phyloP scores from a whole-genome alignment of 1,284 basidiomycete species.

The Puccinia coronata region DNA sequence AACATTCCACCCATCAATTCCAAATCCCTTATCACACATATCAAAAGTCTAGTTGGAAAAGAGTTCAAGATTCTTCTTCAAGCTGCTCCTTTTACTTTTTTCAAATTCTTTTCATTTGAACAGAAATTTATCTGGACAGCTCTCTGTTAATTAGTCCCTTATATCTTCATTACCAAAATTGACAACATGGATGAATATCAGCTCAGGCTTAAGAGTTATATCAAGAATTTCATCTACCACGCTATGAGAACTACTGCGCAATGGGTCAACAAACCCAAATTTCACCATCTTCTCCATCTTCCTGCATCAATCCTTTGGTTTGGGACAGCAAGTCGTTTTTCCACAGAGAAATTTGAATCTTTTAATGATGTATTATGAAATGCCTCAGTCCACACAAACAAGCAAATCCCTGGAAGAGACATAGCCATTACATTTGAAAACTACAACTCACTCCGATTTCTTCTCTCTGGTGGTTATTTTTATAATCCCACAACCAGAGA shows the following conservation, averaged over 20 bases:
- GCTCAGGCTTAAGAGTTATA: too few species aligned
- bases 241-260: constrained; percentile 55
- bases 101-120: not conserved
- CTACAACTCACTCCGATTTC: too few species aligned
- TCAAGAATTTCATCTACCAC: constrained; percentile 56
- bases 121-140: not conserved
- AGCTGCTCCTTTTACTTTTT: constrained; percentile 1
- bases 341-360: constrained; percentile 25
- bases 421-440: too few species aligned
- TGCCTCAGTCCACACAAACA: constrained; percentile 7
- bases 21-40: too few species aligned
- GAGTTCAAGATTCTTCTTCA: constrained; percentile 16
- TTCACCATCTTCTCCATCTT: constrained; percentile 55
- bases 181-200: too few species aligned
- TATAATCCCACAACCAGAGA: not conserved
- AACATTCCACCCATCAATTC: too few species aligned
- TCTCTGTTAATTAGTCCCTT: too few species aligned
- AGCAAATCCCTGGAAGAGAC: not conserved
- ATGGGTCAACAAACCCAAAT: constrained; percentile 62
- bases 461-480: not conserved
- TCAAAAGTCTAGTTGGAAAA: constrained; percentile 30
- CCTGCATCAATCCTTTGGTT: constrained; percentile 50
- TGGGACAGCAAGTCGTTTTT: constrained; percentile 10
- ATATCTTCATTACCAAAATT: too few species aligned
- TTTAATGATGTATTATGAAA: constrained; percentile 4